Conservation (phyloP, 2,329 filamentous ascomycete genomes). For the Fusarium palustre region DNA sequence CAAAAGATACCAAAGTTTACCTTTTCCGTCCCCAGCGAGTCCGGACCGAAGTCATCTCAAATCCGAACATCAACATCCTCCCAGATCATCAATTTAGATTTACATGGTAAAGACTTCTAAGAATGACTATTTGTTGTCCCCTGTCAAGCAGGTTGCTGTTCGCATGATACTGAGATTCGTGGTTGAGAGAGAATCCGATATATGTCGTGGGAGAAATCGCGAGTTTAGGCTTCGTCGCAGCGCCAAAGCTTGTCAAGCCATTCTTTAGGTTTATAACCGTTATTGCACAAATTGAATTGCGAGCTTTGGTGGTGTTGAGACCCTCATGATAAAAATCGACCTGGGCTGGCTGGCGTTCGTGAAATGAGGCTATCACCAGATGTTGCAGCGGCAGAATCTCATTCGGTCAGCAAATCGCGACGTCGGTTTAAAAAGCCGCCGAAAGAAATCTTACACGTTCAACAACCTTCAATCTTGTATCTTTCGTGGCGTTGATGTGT, state of each 20-base stretch:
- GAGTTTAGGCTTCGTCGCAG: background rate
- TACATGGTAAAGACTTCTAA: no score
- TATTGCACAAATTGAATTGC: no score
- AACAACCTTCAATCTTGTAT: no score
- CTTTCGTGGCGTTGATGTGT: background rate
- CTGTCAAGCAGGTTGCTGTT: background rate
- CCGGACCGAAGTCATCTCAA: no score
- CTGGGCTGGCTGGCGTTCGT: background rate
- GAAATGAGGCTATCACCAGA: background rate
- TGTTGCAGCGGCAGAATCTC: background rate
- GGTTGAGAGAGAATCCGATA: background rate
- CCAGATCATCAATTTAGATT: no score
- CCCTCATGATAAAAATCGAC: background rate
- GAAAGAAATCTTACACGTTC: background rate
- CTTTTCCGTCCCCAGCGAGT: no score
- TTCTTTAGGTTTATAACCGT: no score
- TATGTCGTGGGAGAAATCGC: background rate
- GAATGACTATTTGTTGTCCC: no score
- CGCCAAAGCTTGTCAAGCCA: background rate
- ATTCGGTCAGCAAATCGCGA: background rate
- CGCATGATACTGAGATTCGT: background rate
- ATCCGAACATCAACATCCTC: no score
- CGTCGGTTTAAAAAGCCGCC: background rate
- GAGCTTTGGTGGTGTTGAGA: background rate
- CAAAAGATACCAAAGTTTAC: background rate